Conservation (phyloP, 2,329 filamentous ascomycete species). For the Botrytis byssoidea region DNA sequence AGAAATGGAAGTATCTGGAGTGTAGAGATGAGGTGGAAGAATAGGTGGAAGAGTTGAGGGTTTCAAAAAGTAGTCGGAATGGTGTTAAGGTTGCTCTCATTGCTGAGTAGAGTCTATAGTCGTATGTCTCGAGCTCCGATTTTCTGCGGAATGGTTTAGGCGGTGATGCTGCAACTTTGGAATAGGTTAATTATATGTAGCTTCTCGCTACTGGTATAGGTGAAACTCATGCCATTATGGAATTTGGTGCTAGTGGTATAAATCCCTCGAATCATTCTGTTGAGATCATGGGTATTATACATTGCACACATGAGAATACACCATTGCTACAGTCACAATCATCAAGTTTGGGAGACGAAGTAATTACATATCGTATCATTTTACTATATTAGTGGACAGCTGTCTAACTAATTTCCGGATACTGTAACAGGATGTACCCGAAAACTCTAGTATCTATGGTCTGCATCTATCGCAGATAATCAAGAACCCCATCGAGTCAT, state of each 20-base stretch:
- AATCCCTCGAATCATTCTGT: background rate
- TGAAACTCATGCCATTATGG: background rate
- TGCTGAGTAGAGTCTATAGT: background rate
- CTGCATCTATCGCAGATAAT: background rate
- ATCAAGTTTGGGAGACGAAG: too few relatives aligned
- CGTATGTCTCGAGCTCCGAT: background rate
- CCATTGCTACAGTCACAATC: background rate
- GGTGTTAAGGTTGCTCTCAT: background rate
- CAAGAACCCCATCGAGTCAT: background rate
- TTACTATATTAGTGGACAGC: background rate
- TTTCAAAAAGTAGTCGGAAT: background rate
- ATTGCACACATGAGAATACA: too few relatives aligned
- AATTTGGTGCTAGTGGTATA: background rate
- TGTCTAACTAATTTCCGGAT: background rate
- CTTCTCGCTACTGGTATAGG: background rate
- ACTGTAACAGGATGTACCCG: conserved; percentile 1
- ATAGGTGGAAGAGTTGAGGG: background rate
- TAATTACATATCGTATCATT: background rate
- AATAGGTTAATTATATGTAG: background rate
- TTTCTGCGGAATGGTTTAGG: rapidly evolving
- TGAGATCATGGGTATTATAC: background rate
- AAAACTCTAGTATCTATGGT: background rate
- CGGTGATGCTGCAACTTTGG: background rate
- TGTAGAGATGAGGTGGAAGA: background rate
- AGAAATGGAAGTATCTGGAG: background rate